Conservation (phyloP, 208 protist genomes). For the Herpetomonas tarakana region DNA sequence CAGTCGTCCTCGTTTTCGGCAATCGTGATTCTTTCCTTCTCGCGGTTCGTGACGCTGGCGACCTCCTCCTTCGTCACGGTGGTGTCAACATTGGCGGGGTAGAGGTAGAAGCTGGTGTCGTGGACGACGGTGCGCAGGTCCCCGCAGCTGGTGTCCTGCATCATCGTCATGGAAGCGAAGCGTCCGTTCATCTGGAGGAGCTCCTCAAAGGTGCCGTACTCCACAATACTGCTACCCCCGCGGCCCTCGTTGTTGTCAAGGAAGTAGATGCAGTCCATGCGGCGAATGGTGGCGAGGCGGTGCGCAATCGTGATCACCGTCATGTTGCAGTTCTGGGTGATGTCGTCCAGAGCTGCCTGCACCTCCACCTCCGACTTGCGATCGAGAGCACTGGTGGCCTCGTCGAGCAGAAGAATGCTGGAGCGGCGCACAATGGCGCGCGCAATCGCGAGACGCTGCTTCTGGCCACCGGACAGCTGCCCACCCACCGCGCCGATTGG, state of each 20-base stretch:
- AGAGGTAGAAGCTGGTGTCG: conserved; percentile 42
- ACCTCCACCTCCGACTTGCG: conserved; percentile 86
- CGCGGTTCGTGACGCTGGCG: neutral
- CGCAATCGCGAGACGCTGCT: conserved; percentile 81
- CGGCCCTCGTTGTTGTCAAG: conserved; percentile 48
- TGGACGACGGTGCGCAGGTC: conserved; percentile 18
- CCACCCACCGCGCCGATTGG: conserved; percentile 72
- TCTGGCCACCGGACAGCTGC: conserved; percentile 74
- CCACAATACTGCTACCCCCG: conserved; percentile 46
- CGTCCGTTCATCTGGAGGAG: conserved; percentile 40
- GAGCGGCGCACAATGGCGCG: conserved; percentile 68
- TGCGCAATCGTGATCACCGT: conserved; percentile 91
- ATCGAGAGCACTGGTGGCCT: conserved; percentile 25
- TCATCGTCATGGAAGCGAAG: conserved; percentile 70
- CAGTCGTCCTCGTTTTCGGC: conserved; percentile 34
- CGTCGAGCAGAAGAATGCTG: conserved; percentile 65
- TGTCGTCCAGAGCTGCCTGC: conserved; percentile 56
- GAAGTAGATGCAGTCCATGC: conserved; percentile 88
- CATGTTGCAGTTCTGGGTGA: conserved; percentile 62
- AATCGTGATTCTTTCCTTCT: conserved; percentile 20
- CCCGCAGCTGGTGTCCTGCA: conserved; percentile 27
- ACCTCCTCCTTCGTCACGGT: conserved; percentile 11
- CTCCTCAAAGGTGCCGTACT: conserved; percentile 58
- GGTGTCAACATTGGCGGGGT: conserved; percentile 13
- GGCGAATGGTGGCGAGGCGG: conserved; percentile 81